These are phyloP conservation scores for Monosporascus sp. DNA, from an alignment of 2,329 filamentous ascomycete genomes.

Conservation along the genomic window DNA sequence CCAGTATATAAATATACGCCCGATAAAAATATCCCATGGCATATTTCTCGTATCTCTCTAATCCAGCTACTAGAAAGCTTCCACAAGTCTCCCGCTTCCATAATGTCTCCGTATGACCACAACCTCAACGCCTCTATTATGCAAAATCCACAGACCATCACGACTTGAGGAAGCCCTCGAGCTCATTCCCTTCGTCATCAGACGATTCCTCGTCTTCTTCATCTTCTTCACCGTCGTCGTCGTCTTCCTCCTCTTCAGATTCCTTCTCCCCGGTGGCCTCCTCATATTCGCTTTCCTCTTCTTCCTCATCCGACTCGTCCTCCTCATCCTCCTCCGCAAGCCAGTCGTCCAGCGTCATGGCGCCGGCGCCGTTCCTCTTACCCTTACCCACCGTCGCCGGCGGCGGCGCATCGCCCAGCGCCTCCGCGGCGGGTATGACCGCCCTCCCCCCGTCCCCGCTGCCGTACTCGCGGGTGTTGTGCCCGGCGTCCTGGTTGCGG, in stretches of 20 bases:
- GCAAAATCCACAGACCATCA: conserved; percentile 4
- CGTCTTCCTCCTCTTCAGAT: conserved; percentile 46
- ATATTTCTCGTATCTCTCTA: no score
- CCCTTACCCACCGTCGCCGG: conserved; percentile 30
- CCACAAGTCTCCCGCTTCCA: no score
- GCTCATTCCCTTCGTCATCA: conserved; percentile 38
- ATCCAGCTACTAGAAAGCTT: no score
- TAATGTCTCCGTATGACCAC: no score
- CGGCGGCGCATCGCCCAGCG: conserved; percentile 53
- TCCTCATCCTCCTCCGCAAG: conserved; percentile 66
- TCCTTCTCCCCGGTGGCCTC: conserved; percentile 48
- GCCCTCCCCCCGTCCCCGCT: conserved; percentile 33
- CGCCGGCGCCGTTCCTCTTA: conserved; percentile 50
- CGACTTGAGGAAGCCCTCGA: conserved; percentile 35
- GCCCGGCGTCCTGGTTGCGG: conserved; percentile 37
- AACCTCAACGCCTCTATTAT: neutral
- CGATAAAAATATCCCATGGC: no score
- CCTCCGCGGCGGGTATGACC: conserved; percentile 55
- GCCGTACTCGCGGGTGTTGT: conserved; percentile 31
- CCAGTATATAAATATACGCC: no score
- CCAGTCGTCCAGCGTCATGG: conserved; percentile 91
- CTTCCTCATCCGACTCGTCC: conserved; percentile 51
- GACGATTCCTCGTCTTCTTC: conserved; percentile 32
- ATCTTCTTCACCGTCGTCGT: conserved; percentile 41
- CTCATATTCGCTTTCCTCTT: conserved; percentile 42